Percentiles rank a stretch among this genome's conserved stretches.
These are phyloP conservation scores for Fusarium pseudograminearum DNA, from an alignment of 2,329 filamentous ascomycete species.

Conservation along the genomic window DNA sequence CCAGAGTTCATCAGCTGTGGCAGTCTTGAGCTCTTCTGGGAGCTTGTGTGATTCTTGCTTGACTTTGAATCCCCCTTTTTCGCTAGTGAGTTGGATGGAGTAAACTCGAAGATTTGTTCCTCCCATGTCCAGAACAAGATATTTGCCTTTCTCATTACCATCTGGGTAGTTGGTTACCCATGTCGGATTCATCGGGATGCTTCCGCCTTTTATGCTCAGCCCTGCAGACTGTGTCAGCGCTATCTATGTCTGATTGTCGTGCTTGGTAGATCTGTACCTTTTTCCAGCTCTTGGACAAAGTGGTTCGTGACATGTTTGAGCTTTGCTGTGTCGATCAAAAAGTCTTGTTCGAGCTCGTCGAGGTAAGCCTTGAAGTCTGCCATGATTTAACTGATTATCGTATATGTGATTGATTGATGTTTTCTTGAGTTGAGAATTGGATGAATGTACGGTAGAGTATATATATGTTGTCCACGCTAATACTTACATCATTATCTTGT, in stretches of 20 bases:
- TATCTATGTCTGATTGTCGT: accelerated
- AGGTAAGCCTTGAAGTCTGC: not conserved
- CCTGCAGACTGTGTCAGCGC: not conserved
- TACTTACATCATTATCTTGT: not conserved
- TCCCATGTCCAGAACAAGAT: not conserved
- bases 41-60: constrained; percentile 3
- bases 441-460: not conserved
- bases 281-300: constrained; percentile 7
- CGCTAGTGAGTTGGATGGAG: not conserved
- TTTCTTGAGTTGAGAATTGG: not conserved
- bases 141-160: constrained; percentile 12
- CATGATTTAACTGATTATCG: not conserved
- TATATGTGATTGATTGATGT: not conserved
- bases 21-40: not conserved
- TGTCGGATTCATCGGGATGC: constrained; percentile 23
- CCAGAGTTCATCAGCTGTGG: constrained; percentile 1
- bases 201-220: not conserved
- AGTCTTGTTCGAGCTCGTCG: constrained; percentile 1
- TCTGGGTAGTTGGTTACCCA: constrained; percentile 19
- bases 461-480: not conserved
- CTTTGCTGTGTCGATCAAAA: constrained; percentile 9
- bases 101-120: constrained; percentile 12
- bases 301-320: constrained; percentile 16
- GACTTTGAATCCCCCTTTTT: not conserved
- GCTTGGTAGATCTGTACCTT: not conserved